Evolutionary conservation across 2,329 filamentous ascomycete genomes (phyloP), one percentile per base, ranked within the genome.

Genomic region (Fusarium globosum): DNA sequence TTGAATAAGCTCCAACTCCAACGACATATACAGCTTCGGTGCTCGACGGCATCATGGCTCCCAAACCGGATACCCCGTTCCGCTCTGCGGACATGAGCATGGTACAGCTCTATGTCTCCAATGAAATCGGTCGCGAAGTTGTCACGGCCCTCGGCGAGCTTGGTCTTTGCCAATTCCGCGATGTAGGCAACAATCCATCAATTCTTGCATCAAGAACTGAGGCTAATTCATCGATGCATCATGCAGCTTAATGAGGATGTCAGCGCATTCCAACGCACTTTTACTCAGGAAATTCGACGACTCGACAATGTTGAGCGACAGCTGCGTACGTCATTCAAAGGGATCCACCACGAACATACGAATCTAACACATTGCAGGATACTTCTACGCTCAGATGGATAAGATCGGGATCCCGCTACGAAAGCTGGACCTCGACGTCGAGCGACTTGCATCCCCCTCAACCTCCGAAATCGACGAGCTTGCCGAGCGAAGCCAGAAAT

Each of bases 11-110:
- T 80, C 67, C 75, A 79, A 75, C 72, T 68, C 68, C 71, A 76
- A 76, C 74, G 68, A 77, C 33, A 69, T 61, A 76, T 67, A 70
- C 76, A 76, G 79, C 79, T 73, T 73, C 75, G 81, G 80, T 78
- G 79, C 73, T 74, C 68, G 68, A 62, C 71, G 68, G 66, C 80
- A 76, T 79, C 80, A 93, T 92, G 91, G 90, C 89, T 84, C 86
- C 88, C 77, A 85, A 86, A 82, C 86, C 94, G 86, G 95, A 98
- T 86, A 97, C 95, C 85, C 94, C 98, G 88, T 98, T 99, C 92
- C 96, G 97, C 90, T 99, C 96, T 83, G 94, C 95, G 94, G 94
- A 98, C 85, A 99, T 99, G 96, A 98, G 95, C 89, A 93, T 99
- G 92, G 97, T 97, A 81, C 96, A 99, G 91, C 93, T 99, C 81